Percentiles rank a stretch among this genome's conserved stretches.
Evolutionary conservation across 768 basidiomycete species (phyloP).

Genomic region (Dacryopinax primogenitus): DNA sequence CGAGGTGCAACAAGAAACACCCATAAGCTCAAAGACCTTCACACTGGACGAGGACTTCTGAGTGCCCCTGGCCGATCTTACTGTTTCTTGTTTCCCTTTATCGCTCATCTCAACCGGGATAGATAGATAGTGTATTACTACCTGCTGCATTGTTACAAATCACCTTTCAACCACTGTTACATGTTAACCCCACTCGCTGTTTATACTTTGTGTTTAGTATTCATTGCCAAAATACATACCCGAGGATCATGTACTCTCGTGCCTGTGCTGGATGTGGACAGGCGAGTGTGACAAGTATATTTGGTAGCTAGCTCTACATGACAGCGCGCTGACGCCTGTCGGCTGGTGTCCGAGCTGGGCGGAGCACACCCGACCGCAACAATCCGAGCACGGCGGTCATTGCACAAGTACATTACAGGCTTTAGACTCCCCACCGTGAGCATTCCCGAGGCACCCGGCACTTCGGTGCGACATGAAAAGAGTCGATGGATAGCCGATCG

Average conservation of each 20-base stretch:
- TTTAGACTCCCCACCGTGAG: too few relatives aligned
- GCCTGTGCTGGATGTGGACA: too few relatives aligned
- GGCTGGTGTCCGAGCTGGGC: too few relatives aligned
- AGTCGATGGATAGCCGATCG: too few relatives aligned
- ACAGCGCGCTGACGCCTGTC: too few relatives aligned
- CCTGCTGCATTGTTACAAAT: neutral
- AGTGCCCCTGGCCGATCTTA: neutral
- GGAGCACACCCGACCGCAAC: too few relatives aligned
- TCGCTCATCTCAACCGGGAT: neutral
- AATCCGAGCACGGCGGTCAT: too few relatives aligned
- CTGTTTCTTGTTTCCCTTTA: neutral
- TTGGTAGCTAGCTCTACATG: too few relatives aligned
- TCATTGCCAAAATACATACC: slow-evolving; percentile 8
- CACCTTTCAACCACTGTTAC: neutral
- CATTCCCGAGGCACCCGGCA: too few relatives aligned
- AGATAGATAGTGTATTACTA: slow-evolving; percentile 8
- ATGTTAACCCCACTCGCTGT: slow-evolving; percentile 8
- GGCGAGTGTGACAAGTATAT: too few relatives aligned
- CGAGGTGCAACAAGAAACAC: neutral
- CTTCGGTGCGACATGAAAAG: too few relatives aligned
- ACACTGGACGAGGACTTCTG: slow-evolving; percentile 31
- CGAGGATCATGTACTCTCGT: slow-evolving; percentile 3
- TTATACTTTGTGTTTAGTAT: slow-evolving; percentile 6
- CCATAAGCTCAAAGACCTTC: slow-evolving; percentile 22
- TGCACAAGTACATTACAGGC: too few relatives aligned